Percentiles rank a stretch among this genome's conserved stretches.
Conservation (phyloP, 768 basidiomycete genomes). For the Termitomyces sp. region DNA sequence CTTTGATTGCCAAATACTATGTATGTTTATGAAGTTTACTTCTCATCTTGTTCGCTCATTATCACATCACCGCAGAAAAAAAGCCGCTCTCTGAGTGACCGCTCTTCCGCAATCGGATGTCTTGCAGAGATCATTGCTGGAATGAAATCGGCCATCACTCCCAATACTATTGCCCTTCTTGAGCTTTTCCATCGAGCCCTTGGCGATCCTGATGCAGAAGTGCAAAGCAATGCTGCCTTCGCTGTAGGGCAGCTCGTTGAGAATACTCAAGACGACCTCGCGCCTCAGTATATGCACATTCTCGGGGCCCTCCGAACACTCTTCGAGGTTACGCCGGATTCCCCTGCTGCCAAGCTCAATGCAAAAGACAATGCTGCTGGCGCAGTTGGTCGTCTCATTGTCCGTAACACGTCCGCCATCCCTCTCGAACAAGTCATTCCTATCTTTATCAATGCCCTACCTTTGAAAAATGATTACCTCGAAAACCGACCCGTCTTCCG, state of each 20-base stretch:
- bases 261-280: slow-evolving; percentile 78
- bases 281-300: slow-evolving; percentile 74
- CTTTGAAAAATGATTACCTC: slow-evolving; percentile 82
- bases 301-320: slow-evolving; percentile 79
- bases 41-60: background rate
- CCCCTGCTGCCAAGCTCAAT: slow-evolving; percentile 67
- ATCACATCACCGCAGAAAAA: slow-evolving; percentile 57
- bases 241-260: slow-evolving; percentile 90
- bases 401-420: slow-evolving; percentile 71
- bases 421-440: slow-evolving; percentile 92
- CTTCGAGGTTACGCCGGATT: slow-evolving; percentile 63
- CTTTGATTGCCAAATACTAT: slow-evolving; percentile 88
- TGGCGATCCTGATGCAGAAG: slow-evolving; percentile 83
- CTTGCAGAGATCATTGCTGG: slow-evolving; percentile 95
- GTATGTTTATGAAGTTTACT: slow-evolving; percentile 41
- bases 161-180: slow-evolving; percentile 76
- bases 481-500: slow-evolving; percentile 91
- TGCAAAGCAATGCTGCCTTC: slow-evolving; percentile 94
- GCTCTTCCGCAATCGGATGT: slow-evolving; percentile 89
- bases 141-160: slow-evolving; percentile 82
- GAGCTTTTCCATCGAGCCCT: slow-evolving; percentile 85
- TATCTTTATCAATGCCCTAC: slow-evolving; percentile 76
- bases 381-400: slow-evolving; percentile 83
- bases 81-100: slow-evolving; percentile 84
- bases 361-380: slow-evolving; percentile 98